Evolutionary conservation across 768 basidiomycete genomes (phyloP).

Genomic region (Lactarius vividus): DNA sequence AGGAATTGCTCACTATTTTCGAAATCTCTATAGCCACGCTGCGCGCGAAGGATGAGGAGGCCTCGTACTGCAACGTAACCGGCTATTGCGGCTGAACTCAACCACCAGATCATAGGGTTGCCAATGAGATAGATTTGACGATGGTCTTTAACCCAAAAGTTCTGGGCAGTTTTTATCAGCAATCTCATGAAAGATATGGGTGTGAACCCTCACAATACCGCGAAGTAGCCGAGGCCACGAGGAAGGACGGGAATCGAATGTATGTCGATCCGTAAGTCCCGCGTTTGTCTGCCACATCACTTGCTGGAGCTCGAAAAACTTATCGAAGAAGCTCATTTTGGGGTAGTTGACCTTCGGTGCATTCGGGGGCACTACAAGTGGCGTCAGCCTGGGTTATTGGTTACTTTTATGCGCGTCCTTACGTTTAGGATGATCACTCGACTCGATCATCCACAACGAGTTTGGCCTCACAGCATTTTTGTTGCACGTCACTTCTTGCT

Average conservation of each 20-base stretch:
- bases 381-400: neutral
- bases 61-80: slow-evolving; percentile 69
- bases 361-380: slow-evolving; percentile 56
- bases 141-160: slow-evolving; percentile 98
- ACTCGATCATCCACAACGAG: slow-evolving; percentile 94
- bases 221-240: slow-evolving; percentile 89
- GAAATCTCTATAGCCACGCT: slow-evolving; percentile 90
- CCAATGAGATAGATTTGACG: slow-evolving; percentile 94
- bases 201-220: slow-evolving; percentile 73
- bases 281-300: slow-evolving; percentile 99
- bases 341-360: slow-evolving; percentile 87
- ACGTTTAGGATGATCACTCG: slow-evolving; percentile 71
- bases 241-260: slow-evolving; percentile 90
- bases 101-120: slow-evolving; percentile 93
- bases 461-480: slow-evolving; percentile 90
- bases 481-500: slow-evolving; percentile 99
- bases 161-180: slow-evolving; percentile 44
- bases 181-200: neutral
- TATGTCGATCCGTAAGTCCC: slow-evolving; percentile 91
- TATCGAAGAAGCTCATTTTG: slow-evolving; percentile 83
- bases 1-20: slow-evolving; percentile 68
- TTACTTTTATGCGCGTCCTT: slow-evolving; percentile 36
- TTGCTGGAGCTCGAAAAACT: slow-evolving; percentile 87
- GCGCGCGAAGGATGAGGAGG: slow-evolving; percentile 80
- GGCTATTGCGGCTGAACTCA: slow-evolving; percentile 68